A percentile compares a stretch with the other conserved stretches of the same genome.
Conservation (phyloP, 2,329 filamentous ascomycete genomes). For the Verticillium longisporum region DNA sequence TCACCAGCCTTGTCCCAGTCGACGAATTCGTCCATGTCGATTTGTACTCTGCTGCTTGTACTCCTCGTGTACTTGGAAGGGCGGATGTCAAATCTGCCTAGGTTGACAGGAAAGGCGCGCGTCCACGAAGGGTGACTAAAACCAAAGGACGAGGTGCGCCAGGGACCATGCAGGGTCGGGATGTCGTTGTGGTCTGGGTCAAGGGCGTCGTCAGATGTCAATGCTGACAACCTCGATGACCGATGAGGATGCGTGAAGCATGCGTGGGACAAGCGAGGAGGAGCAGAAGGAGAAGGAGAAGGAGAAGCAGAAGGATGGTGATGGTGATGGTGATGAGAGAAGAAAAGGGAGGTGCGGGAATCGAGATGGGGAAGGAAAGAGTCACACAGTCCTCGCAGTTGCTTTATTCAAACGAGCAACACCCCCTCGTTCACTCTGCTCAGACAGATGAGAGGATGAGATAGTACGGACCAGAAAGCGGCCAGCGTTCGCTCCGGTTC, state of each 20-base stretch:
- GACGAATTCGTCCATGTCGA: conserved; percentile 52
- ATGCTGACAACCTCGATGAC: not conserved
- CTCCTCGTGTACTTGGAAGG: conserved; percentile 19
- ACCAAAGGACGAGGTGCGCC: not conserved
- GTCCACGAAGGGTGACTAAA: not conserved
- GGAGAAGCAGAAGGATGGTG: not conserved
- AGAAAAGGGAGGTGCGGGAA: not conserved
- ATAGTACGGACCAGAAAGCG: not conserved
- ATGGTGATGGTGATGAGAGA: not conserved
- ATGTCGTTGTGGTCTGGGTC: not conserved
- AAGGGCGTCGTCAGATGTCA: not conserved
- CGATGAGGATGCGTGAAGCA: not conserved
- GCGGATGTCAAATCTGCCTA: not conserved
- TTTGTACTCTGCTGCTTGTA: conserved; percentile 26
- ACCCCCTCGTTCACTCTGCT: not conserved
- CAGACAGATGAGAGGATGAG: not conserved
- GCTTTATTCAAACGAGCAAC: not conserved
- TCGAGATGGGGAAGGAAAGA: not conserved
- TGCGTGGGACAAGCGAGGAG: no score
- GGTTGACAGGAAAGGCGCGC: not conserved
- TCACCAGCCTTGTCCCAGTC: conserved; percentile 50
- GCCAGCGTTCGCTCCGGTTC: not conserved
- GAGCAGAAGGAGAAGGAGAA: no score
- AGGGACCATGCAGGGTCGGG: not conserved
- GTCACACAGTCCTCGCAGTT: not conserved